Evolutionary conservation across 441 rosid species (phyloP), one percentile per base, ranked within the genome.

Genomic region (Pelargonium citronellum): DNA sequence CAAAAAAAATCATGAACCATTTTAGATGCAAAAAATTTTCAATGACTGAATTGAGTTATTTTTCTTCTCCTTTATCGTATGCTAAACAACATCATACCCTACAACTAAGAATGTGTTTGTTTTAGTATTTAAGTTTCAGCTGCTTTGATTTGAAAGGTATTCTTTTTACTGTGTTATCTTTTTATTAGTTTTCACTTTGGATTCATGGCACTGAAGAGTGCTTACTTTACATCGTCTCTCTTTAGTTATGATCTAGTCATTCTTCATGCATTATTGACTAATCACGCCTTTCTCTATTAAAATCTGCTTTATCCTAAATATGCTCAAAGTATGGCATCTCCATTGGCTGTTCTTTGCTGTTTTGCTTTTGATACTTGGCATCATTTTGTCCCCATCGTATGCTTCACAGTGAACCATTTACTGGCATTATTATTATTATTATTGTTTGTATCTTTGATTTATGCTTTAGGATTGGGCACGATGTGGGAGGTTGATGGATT

Each of bases 221-320:
- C 24, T 57, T 8, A 19, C 12, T 57, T 17, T 57, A 9, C 13
- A 3, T 61, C 24, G 15, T 11, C 11, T 61, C 11, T 61, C 12
- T 61, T 11, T 20, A 24, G n/a, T 61, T 61, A 12, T 22, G 16
- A 20, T 20, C n/a, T 61, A 24, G 37, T 30, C 37, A 11, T 61
- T 61, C 37, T 61, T 61, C 37, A 61, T 61, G 64, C 64, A 61
- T 24, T 61, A 24, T 20, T 22, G 64, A 11, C 39, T 27, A 61
- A 20, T 39, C 37, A 24, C 12, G 39, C 24, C 4, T 61, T 58
- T 58, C 30, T 61, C 39, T 61, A 10, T 11, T 3, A 7, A 39
- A 39, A 6, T 46, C 51, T 11, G n/a, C 10, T 43, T 10, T 10
- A 43, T 43, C 47, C 47, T 43, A 43, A 43, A 43, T 43, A 43